phyloP scores from a whole-genome alignment of 176 grass and related monocot species.

The Saccharum spontaneum region DNA sequence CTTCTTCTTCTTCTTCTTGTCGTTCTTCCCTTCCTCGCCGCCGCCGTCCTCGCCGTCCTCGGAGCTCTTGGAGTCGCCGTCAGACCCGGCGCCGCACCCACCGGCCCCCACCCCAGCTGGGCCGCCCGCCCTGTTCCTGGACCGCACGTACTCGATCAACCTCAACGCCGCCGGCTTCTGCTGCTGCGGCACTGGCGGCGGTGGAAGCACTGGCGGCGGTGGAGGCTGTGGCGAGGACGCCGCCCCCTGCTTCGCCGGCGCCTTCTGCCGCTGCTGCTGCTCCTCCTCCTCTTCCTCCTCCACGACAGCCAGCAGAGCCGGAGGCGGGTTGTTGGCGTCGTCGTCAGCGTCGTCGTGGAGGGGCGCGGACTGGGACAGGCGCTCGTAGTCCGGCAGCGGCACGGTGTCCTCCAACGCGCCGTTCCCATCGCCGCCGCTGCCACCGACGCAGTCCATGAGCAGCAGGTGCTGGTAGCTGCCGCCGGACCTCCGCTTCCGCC shows the following conservation, averaged over 20 bases:
- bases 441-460: constrained; percentile 54
- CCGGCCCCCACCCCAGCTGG: neutral
- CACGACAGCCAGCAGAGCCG: too few relatives aligned
- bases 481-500: constrained; percentile 23
- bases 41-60: constrained; percentile 10
- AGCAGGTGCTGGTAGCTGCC: constrained; percentile 35
- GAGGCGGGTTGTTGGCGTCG: neutral
- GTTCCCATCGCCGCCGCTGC: neutral
- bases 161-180: constrained; percentile 63
- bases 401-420: constrained; percentile 45
- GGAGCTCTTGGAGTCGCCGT: constrained; percentile 48
- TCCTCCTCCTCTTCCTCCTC: neutral
- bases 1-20: constrained; percentile 62
- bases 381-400: constrained; percentile 69
- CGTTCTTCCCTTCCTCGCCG: constrained; percentile 4
- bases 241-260: neutral
- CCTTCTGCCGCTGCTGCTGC: neutral
- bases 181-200: neutral
- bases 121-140: constrained; percentile 25
- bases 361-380: constrained; percentile 58
- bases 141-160: constrained; percentile 70
- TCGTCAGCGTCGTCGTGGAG: constrained; percentile 25
- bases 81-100: constrained; percentile 19
- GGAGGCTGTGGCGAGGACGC: neutral
- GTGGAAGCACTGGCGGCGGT: neutral